Percentiles rank a stretch among this genome's conserved stretches.
phyloP scores from a whole-genome alignment of 2,329 filamentous ascomycete species.

The Monosporascus cannonballus region DNA sequence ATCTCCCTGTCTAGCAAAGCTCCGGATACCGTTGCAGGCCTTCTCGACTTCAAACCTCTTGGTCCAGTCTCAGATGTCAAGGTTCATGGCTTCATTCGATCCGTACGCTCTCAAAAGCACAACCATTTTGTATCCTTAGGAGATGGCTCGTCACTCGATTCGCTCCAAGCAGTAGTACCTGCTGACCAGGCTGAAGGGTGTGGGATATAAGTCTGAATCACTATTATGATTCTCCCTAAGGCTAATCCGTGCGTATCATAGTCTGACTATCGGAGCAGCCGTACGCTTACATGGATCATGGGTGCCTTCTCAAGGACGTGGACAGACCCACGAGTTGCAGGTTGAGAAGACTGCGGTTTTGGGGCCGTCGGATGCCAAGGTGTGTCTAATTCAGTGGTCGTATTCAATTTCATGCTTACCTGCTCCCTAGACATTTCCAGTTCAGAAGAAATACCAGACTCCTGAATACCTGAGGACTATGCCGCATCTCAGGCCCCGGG shows the following conservation, averaged over 20 bases:
- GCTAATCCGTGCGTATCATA: slow-evolving; percentile 34
- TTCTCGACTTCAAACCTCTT: slow-evolving; percentile 47
- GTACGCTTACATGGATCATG: slow-evolving; percentile 74
- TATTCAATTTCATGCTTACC: slow-evolving; percentile 4
- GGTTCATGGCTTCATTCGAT: slow-evolving; percentile 75
- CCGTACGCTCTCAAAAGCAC: slow-evolving; percentile 79
- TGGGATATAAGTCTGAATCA: slow-evolving; percentile 25
- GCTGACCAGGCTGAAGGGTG: slow-evolving; percentile 69
- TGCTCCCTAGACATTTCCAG: slow-evolving; percentile 66
- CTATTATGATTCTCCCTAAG: slow-evolving; percentile 8
- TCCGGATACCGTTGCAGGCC: slow-evolving; percentile 44
- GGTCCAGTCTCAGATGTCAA: slow-evolving; percentile 43
- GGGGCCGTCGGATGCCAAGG: slow-evolving; percentile 73
- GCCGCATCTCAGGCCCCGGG: slow-evolving; percentile 78
- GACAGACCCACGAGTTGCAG: slow-evolving; percentile 76
- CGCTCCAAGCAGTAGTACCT: slow-evolving; percentile 75
- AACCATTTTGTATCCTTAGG: slow-evolving; percentile 78
- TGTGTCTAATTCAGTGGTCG: slow-evolving; percentile 36
- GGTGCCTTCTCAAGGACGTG: slow-evolving; percentile 61
- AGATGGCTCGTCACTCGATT: slow-evolving; percentile 76
- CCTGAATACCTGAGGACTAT: slow-evolving; percentile 82
- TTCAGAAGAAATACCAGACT: slow-evolving; percentile 95
- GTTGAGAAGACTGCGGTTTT: slow-evolving; percentile 63
- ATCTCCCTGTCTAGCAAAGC: slow-evolving; percentile 22
- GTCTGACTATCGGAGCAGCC: slow-evolving; percentile 75